Evolutionary conservation across 768 basidiomycete species (phyloP).

Genomic region (Scleroderma citrinum): DNA sequence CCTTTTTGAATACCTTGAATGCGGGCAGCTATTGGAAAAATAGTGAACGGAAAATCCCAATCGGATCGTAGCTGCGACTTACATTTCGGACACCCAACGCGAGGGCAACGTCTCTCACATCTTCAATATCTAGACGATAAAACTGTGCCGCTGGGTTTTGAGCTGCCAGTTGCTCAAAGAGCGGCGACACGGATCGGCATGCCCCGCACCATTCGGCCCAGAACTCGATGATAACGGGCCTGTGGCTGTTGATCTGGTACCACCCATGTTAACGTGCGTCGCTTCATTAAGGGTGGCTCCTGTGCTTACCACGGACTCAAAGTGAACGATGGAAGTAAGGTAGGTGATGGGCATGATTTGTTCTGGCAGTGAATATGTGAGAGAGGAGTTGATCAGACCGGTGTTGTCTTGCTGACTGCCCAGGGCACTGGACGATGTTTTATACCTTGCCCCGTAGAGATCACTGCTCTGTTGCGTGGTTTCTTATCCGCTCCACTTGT

Average conservation of each 20-base stretch:
- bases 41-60: not conserved
- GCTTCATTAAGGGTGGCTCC: not conserved
- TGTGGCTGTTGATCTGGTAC: conserved; percentile 13
- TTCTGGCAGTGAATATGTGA: conserved; percentile 10
- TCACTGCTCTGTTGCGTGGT: conserved; percentile 10
- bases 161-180: conserved; percentile 21
- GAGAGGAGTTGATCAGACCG: conserved; percentile 8
- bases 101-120: conserved; percentile 19
- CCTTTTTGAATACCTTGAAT: conserved; percentile 27
- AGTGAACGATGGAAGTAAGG: conserved; percentile 24
- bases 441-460: conserved; percentile 18
- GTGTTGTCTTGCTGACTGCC: conserved; percentile 11
- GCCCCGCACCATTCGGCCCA: conserved; percentile 27
- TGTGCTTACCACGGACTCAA: conserved; percentile 16
- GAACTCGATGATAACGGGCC: conserved; percentile 26
- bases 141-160: conserved; percentile 22
- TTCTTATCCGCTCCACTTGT: conserved; percentile 12
- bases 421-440: conserved; percentile 11
- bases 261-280: conserved; percentile 5
- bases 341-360: conserved; percentile 17
- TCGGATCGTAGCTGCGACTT: conserved; percentile 2
- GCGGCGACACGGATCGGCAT: conserved; percentile 15
- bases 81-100: conserved; percentile 22
- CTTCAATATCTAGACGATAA: conserved; percentile 28
- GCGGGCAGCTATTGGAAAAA: conserved; percentile 19